Evolutionary conservation across 805 yeast genomes (phyloP), one percentile per base, ranked within the genome.

Genomic region (Blastobotrys attinorum): DNA sequence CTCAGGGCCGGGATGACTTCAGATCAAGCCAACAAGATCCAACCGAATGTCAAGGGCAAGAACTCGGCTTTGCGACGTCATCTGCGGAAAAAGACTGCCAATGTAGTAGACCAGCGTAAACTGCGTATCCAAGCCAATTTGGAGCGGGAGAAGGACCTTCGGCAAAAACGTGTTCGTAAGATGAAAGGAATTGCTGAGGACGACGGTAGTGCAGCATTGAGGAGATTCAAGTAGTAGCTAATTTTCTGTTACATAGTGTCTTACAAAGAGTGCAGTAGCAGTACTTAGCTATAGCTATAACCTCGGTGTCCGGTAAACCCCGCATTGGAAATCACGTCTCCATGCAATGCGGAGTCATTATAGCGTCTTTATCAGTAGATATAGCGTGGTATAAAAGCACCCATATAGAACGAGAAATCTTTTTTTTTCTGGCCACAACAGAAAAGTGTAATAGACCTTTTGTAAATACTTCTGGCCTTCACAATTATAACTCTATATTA

Each of bases 31-130:
- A 70, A 67, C 38, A 78, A 80, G 49, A 71, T 77, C 46, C 72
- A 70, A 46, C 67, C 83, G 13, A 76, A 75, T 50, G 79, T 79
- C 31, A 79, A 77, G 58, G 83, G 86, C 39, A 83, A 83, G 63
- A 86, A 88, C 65, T 86, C 97, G 6, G 80, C 88, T 1, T 66
- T 90, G 47, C 80, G 96, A 60, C 75, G 80, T 43, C 79, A 80
- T 60, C 66, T 84, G 64, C 79, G 95, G 61, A 89, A 85, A 74
- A 83, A 82, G 72, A 79, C 81, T 44, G 79, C 76, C 60, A 88
- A 88, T 58, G 89, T 88, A 37, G 77, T 89, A 48, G 95, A 87
- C 61, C 86, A 87, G 62, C 79, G 96, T 56, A 81, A 81, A 54
- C 57, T 81, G 60, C 77, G 94, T 51, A 71, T 85, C 10, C 89